phyloP scores from a whole-genome alignment of 2,329 filamentous ascomycete genomes.

The Metarhizium sp. region DNA sequence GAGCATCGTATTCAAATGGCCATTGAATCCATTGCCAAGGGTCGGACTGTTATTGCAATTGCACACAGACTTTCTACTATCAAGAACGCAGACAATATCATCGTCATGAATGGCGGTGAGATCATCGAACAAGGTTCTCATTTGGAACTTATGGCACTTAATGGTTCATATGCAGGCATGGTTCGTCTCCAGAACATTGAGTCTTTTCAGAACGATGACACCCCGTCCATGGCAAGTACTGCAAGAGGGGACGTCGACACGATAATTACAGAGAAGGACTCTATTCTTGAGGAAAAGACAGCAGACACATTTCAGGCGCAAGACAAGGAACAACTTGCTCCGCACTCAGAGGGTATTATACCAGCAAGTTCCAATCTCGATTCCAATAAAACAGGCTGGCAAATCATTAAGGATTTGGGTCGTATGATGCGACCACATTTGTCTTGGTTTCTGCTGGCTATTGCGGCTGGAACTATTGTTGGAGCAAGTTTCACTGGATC shows the following conservation, averaged over 20 bases:
- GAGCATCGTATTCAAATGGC: slow-evolving; percentile 45
- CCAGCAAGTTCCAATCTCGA: slow-evolving; percentile 21
- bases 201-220: slow-evolving; percentile 14
- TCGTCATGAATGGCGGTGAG: slow-evolving; percentile 52
- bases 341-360: slow-evolving; percentile 14
- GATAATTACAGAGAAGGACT: slow-evolving; percentile 24
- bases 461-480: slow-evolving; percentile 60
- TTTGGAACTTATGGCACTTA: slow-evolving; percentile 42
- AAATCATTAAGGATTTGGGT: slow-evolving; percentile 27
- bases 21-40: slow-evolving; percentile 34
- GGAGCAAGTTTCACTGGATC: slow-evolving; percentile 44
- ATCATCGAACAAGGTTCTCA: slow-evolving; percentile 58
- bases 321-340: slow-evolving; percentile 20
- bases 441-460: slow-evolving; percentile 28
- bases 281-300: slow-evolving; percentile 21
- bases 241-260: slow-evolving; percentile 30
- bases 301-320: slow-evolving; percentile 32
- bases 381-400: slow-evolving; percentile 27
- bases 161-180: slow-evolving; percentile 43
- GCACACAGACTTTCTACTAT: slow-evolving; percentile 55
- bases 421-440: slow-evolving; percentile 29
- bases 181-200: slow-evolving; percentile 34
- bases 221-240: slow-evolving; percentile 21
- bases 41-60: slow-evolving; percentile 57
- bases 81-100: slow-evolving; percentile 55